These are phyloP conservation scores for Kuraishia molischiana DNA, from an alignment of 805 yeast species.

Conservation along the genomic window DNA sequence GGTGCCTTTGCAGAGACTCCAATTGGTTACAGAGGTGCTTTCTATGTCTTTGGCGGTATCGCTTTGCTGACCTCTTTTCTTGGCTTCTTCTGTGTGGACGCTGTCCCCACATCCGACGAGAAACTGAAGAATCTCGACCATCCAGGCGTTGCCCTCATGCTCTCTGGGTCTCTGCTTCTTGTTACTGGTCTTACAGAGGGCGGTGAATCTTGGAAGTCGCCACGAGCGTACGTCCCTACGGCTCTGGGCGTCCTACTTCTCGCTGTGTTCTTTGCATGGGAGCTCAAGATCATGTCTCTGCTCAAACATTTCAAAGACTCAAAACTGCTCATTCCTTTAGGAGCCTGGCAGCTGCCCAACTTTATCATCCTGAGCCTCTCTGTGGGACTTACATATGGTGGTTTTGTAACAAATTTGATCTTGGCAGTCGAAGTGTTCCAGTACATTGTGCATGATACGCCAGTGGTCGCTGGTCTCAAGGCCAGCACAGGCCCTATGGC, in stretches of 20 bases:
- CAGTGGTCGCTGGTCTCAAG: constrained; percentile 4
- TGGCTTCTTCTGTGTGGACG: constrained; percentile 18
- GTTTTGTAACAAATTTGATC: constrained; percentile 12
- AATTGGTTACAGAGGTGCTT: constrained; percentile 29
- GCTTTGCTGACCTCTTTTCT: constrained; percentile 11
- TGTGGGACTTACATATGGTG: constrained; percentile 9
- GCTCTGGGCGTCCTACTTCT: constrained; percentile 19
- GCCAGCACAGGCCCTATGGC: constrained; percentile 13
- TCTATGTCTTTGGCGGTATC: constrained; percentile 26
- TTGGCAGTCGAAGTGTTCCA: constrained; percentile 5
- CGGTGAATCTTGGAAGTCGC: constrained; percentile 24
- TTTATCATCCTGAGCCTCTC: constrained; percentile 12
- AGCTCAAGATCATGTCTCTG: constrained; percentile 7
- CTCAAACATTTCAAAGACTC: constrained; percentile 8
- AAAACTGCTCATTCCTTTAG: constrained; percentile 19
- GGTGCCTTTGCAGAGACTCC: constrained; percentile 30
- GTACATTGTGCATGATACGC: constrained; percentile 3
- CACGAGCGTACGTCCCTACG: constrained; percentile 24
- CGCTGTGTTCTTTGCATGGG: constrained; percentile 13
- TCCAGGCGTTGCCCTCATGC: constrained; percentile 19
- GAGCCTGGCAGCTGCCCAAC: constrained; percentile 16
- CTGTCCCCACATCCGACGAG: constrained; percentile 13
- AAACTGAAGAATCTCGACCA: constrained; percentile 18
- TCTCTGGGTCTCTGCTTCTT: constrained; percentile 21
- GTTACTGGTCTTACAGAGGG: constrained; percentile 29